Evolutionary conservation across 305 asterid genomes (phyloP).

Genomic region (Ruellia speciosa): DNA sequence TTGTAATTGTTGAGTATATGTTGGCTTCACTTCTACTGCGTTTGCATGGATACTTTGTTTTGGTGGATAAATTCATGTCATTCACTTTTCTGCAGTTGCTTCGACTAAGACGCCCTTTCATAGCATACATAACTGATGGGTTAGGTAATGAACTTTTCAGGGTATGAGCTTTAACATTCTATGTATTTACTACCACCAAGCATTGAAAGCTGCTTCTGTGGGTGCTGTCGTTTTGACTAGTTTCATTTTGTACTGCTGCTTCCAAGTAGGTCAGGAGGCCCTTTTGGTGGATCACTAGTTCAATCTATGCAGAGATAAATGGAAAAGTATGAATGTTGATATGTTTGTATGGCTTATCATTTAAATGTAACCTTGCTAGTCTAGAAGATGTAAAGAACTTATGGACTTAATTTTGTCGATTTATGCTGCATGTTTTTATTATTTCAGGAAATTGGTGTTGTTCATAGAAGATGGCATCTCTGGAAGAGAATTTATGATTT

Average conservation of each 20-base stretch:
- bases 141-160: constrained; percentile 72
- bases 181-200: constrained; percentile 12
- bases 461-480: constrained; percentile 98
- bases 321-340: constrained; percentile 51
- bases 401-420: background rate
- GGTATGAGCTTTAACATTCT: constrained; percentile 36
- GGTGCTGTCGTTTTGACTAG: constrained; percentile 17
- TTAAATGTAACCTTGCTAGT: constrained; percentile 2
- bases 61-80: constrained; percentile 11
- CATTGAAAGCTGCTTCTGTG: constrained; percentile 19
- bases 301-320: constrained; percentile 88
- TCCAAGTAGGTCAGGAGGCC: constrained; percentile 75
- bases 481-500: constrained; percentile 93
- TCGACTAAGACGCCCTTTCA: constrained; percentile 80
- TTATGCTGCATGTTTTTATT: constrained; percentile 8
- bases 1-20: background rate
- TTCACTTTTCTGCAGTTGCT: constrained; percentile 52
- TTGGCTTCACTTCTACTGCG: background rate
- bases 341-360: background rate
- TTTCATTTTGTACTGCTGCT: constrained; percentile 22
- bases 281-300: constrained; percentile 98
- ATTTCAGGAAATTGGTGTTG: constrained; percentile 85
- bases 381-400: constrained; percentile 15
- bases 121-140: constrained; percentile 71
- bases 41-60: constrained; percentile 8